Evolutionary conservation across 2,329 filamentous ascomycete genomes (phyloP).

Genomic region (Colletotrichum camelliae): DNA sequence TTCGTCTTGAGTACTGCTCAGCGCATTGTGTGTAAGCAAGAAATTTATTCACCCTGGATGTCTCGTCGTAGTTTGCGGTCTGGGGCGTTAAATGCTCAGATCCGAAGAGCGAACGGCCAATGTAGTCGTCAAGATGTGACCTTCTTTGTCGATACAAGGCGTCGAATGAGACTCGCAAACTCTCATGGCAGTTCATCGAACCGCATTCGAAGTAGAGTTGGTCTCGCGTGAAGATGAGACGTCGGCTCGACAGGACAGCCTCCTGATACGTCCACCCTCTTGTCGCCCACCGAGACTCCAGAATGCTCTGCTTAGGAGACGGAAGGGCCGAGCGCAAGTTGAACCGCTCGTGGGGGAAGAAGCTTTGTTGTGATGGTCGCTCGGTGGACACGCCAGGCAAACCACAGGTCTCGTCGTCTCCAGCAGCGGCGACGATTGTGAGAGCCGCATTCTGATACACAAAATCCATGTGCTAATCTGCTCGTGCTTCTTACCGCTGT

Average conservation of each 20-base stretch:
- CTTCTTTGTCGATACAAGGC: not conserved
- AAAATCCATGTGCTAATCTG: slow-evolving; percentile 30
- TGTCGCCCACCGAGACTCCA: not conserved
- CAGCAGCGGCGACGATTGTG: slow-evolving; percentile 27
- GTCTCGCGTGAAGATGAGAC: slow-evolving; percentile 29
- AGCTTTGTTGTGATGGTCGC: not conserved
- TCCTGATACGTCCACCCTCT: slow-evolving; percentile 22
- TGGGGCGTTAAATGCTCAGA: not conserved
- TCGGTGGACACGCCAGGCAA: slow-evolving; percentile 2
- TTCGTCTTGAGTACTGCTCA: not conserved
- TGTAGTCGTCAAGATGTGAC: not conserved
- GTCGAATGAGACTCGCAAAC: not conserved
- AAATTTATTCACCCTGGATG: not conserved
- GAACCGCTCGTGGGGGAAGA: not conserved
- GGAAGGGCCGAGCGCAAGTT: not conserved
- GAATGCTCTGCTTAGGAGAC: not conserved
- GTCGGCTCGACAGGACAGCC: slow-evolving; percentile 17
- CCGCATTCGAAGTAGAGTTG: slow-evolving; percentile 32
- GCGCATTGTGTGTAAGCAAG: not conserved
- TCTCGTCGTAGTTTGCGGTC: not conserved
- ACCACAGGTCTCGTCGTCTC: not conserved
- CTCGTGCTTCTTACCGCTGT: slow-evolving; percentile 21
- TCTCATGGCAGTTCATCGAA: not conserved
- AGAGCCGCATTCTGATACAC: slow-evolving; percentile 27
- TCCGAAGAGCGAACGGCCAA: not conserved